A percentile compares a stretch with the other conserved stretches of the same genome.
phyloP scores from a whole-genome alignment of 108 stramenopile species.

The Cyclotella baltica region DNA sequence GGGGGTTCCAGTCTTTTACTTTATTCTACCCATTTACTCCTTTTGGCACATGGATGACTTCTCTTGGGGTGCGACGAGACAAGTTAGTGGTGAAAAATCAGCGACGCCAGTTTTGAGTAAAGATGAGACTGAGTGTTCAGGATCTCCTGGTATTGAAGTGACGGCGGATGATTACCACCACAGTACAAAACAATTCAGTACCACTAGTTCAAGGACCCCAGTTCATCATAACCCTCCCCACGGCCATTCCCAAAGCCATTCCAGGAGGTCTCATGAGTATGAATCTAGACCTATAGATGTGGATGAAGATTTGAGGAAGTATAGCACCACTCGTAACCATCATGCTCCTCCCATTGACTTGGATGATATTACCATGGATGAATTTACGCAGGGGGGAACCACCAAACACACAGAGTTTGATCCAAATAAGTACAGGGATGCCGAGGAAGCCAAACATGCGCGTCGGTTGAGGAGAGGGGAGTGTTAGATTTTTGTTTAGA shows the following conservation, averaged over 20 bases:
- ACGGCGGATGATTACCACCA: conserved; percentile 8
- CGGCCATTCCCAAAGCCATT: background rate
- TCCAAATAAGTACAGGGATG: conserved; percentile 48
- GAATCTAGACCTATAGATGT: conserved; percentile 13
- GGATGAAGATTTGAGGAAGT: conserved; percentile 23
- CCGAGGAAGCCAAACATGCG: conserved; percentile 40
- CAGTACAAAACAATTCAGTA: background rate
- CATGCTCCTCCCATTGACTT: conserved; percentile 22
- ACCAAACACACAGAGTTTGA: conserved; percentile 32
- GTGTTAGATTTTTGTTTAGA: conserved; percentile 36
- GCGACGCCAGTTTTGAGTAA: conserved; percentile 14
- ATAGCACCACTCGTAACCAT: conserved; percentile 25
- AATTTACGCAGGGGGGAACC: conserved; percentile 13
- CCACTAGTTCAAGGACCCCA: background rate
- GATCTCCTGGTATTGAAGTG: conserved; percentile 26
- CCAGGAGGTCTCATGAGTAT: background rate
- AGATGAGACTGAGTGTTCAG: conserved; percentile 32
- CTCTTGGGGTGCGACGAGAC: conserved; percentile 65
- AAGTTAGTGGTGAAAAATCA: conserved; percentile 32
- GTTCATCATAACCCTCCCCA: background rate
- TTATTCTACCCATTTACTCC: conserved; percentile 61
- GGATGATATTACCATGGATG: conserved; percentile 39
- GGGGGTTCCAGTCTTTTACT: conserved; percentile 71
- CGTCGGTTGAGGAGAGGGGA: conserved; percentile 47
- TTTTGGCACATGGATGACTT: conserved; percentile 77